Evolutionary conservation across 1,139 yeast species (phyloP).

Genomic region (Zhuliangozyma parablackwelliae): DNA sequence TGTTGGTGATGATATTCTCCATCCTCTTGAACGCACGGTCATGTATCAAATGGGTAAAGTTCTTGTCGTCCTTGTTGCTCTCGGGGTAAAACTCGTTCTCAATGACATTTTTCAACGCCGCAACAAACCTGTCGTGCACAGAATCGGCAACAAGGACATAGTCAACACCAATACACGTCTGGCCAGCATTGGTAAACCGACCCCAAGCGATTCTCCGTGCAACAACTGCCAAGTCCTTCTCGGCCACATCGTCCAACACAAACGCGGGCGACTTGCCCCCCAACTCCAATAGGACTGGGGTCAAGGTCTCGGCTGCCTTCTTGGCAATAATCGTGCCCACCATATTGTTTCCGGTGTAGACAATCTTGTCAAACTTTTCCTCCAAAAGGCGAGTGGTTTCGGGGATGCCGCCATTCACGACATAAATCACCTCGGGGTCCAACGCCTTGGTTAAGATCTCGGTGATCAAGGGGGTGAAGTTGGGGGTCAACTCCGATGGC

Average conservation of each 20-base stretch:
- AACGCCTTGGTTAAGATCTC: conserved; percentile 48
- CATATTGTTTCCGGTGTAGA: conserved; percentile 73
- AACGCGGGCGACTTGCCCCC: conserved; percentile 91
- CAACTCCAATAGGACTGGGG: conserved; percentile 76
- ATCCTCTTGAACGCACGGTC: conserved; percentile 54
- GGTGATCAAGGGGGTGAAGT: conserved; percentile 52
- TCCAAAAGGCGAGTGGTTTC: conserved; percentile 64
- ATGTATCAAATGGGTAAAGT: conserved; percentile 62
- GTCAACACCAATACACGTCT: conserved; percentile 86
- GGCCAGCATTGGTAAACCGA: conserved; percentile 74
- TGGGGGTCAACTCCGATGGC: conserved; percentile 72
- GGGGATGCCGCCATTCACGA: conserved; percentile 69
- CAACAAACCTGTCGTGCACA: conserved; percentile 49
- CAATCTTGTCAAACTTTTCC: conserved; percentile 71
- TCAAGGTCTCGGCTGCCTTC: conserved; percentile 77
- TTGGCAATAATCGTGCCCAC: conserved; percentile 77
- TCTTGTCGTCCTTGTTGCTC: conserved; percentile 22
- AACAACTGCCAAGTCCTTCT: conserved; percentile 42
- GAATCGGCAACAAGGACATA: conserved; percentile 63
- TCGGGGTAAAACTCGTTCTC: conserved; percentile 35
- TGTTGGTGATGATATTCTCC: conserved; percentile 34
- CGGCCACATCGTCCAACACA: conserved; percentile 48
- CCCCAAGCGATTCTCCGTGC: conserved; percentile 77
- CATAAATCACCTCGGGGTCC: conserved; percentile 53
- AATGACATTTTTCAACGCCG: conserved; percentile 32